A percentile compares a stretch with the other conserved stretches of the same genome.
phyloP scores from a whole-genome alignment of 2,329 filamentous ascomycete genomes.

The Monascus ruber region DNA sequence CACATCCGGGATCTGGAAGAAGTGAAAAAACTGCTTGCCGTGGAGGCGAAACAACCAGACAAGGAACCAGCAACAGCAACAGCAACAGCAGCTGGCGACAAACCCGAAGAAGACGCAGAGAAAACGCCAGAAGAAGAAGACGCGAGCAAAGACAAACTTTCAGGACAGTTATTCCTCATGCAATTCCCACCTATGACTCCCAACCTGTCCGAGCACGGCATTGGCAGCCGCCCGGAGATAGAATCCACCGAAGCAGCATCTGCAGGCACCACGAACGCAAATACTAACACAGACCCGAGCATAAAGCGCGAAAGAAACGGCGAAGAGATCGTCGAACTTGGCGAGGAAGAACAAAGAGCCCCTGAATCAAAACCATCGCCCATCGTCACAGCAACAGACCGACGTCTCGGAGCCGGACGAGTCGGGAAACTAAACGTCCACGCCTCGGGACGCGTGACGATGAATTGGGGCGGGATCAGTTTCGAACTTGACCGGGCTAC shows the following conservation, averaged over 20 bases:
- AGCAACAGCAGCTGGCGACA: conserved; percentile 6
- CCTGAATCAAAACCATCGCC: conserved; percentile 8
- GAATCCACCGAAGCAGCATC: conserved; percentile 3
- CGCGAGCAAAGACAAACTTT: conserved; percentile 27
- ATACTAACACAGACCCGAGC: conserved; percentile 1
- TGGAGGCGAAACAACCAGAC: conserved; percentile 11
- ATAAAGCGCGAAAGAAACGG: conserved; percentile 22
- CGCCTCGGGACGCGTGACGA: conserved; percentile 48
- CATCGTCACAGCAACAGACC: conserved; percentile 29
- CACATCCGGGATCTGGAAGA: conserved; percentile 28
- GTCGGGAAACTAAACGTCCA: conserved; percentile 53
- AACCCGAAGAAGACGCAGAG: conserved; percentile 9
- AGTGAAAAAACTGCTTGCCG: conserved; percentile 27
- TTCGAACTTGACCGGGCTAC: conserved; percentile 48
- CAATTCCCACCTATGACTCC: conserved; percentile 54
- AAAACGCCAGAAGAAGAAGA: conserved; percentile 16
- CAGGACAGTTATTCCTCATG: conserved; percentile 50
- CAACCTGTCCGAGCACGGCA: conserved; percentile 35
- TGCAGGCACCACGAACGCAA: conserved; percentile 1
- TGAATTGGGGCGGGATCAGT: conserved; percentile 52
- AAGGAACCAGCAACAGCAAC: conserved; percentile 5
- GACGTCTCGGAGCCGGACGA: conserved; percentile 39
- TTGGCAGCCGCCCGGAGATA: conserved; percentile 3
- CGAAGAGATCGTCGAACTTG: conserved; percentile 13
- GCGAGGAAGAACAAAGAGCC: conserved; percentile 5